A percentile compares a stretch with the other conserved stretches of the same genome.
Evolutionary conservation across 129 eudicot species (phyloP).

Genomic region (Arctium lappa): DNA sequence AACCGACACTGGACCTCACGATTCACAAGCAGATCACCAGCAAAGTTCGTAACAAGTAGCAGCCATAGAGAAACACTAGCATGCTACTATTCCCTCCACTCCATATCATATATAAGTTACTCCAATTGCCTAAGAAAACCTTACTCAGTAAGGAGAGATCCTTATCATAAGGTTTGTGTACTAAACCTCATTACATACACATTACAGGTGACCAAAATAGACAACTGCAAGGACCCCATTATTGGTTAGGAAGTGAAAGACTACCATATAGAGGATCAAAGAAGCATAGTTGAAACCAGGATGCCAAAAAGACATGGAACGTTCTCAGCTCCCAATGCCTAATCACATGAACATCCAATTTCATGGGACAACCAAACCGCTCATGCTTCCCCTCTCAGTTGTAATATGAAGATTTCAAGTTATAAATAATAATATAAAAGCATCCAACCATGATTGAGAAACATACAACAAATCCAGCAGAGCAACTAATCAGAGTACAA

Average conservation of each 20-base stretch:
- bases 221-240: not conserved
- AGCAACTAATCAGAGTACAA: not conserved
- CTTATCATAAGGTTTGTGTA: not conserved
- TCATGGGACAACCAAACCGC: not conserved
- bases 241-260: not conserved
- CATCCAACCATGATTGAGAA: constrained; percentile 9
- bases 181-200: not conserved
- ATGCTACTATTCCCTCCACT: not conserved
- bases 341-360: not conserved
- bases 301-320: not conserved
- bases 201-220: not conserved
- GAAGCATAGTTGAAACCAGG: not conserved
- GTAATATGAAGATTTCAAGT: not conserved
- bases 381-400: constrained; percentile 5
- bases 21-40: not conserved
- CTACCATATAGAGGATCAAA: not conserved
- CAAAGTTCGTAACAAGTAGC: not conserved
- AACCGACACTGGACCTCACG: not conserved
- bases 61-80: not conserved
- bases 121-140: not conserved
- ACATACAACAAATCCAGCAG: not conserved
- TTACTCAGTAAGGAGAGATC: not conserved
- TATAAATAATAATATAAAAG: not conserved
- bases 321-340: not conserved
- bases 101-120: not conserved